Evolutionary conservation across 2,329 filamentous ascomycete species (phyloP), one percentile per base, ranked within the genome.

Genomic region (Talaromyces sp.): DNA sequence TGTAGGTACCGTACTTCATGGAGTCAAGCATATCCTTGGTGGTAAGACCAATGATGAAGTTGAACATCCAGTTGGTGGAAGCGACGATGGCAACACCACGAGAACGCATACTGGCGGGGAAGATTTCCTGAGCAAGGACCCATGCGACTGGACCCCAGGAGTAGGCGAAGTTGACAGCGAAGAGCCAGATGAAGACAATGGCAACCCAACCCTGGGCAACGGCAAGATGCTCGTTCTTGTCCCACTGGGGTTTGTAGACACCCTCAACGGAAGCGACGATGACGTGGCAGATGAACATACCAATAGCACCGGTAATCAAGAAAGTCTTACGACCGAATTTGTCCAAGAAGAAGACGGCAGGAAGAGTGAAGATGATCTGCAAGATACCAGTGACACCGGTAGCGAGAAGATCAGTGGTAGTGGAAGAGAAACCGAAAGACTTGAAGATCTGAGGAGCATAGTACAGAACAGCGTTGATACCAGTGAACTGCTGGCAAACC

Each of bases 211-310:
- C 90, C 1, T 88, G 87, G 0, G 84, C 82, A 3, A 62, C 59
- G 22, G 39, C 63, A 11, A 65, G 63, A 33, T 65, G 41, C 13
- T 76, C 70, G 63, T 90, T 82, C 0, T 80, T 74, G 0, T 77
- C 71, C 84, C 89, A 92, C 9, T 83, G 75, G 68, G 86, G 73
- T 39, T 86, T 77, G 73, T 88, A 86, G 70, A 83, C 86, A 49
- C 63, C 63, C 39, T 65, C 63, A 37, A 65, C 59, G 41, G 47
- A 31, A 37, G 87, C 90, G 65, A 91, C 88, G 69, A 91, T 87
- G 68, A 91, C 84, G 73, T 91, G 89, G 71, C 87, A 91, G 5
- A 82, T 78, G n/a, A 82, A 86, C 89, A 91, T 92, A 13, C 88
- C 89, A 15, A 90, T 77, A 1, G 88, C 88, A 33, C 90, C 78